Base-by-base conservation (phyloP, 306 rosid species). In the Trifolium pratense region DNA sequence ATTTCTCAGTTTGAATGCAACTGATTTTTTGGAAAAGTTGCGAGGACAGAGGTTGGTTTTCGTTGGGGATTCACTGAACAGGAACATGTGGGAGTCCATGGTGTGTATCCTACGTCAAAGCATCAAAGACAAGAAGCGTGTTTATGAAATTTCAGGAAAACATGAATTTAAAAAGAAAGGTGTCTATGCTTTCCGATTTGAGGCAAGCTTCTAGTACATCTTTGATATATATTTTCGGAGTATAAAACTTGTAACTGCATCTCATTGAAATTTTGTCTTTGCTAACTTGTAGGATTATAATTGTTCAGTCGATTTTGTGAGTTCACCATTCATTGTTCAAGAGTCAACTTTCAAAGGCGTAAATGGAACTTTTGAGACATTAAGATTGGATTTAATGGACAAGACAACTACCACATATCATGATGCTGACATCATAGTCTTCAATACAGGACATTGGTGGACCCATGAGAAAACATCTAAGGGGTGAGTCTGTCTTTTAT, bases 391-490 rank as follows among this genome's bases (percentile, higher is more conserved):
- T 90, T 73, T 86, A 87, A 95, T 95, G 97, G 99, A 90, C 73
- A 77, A 15, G 74, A 81, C 91, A 14, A 91, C 93, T 25, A 40
- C 84, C 37, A 87, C 79, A 72, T 90, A 91, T 70, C 81, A 80
- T 55, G 97, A 95, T 79, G 96, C 97, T 4, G 93, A 91, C 69
- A 78, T 91, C 66, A 61, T 95, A 72, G 88, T 95, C 79, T 95
- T 95, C 82, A 95, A 95, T 66, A 90, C 97, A 17, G 99, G 99
- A 62, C 97, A 91, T 43, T 95, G 99, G 99, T 95, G 99, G 99
- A 95, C 97, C 9, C 97, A 95, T 58, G 97, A 88, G 77, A 95
- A 95, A 82, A 95, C 99, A 34, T 95, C 97, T 17, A 83, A 73
- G 80, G 99, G 99, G 99, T 95, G 60, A 79, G 89, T 78, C 4